Conservation (phyloP, 1,284 basidiomycete species). For the Wolfiporia cocos region DNA sequence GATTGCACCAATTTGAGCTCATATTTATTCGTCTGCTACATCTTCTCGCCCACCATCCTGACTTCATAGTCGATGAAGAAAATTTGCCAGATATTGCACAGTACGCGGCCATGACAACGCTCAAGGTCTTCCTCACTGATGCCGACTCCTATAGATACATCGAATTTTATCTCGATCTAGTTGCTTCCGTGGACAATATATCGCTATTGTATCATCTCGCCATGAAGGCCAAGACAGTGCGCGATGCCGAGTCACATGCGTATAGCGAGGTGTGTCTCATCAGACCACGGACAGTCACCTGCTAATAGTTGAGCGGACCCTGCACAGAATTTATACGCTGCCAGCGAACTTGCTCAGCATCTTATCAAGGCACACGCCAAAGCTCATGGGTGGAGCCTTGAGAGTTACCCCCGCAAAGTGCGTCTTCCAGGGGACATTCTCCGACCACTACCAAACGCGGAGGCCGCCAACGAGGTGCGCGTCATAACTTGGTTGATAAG, state of each 20-base stretch:
- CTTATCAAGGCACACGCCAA: slow-evolving; percentile 73
- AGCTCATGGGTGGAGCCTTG: slow-evolving; percentile 68
- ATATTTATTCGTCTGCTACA: slow-evolving; percentile 85
- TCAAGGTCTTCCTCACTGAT: neutral
- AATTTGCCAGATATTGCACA: slow-evolving; percentile 69
- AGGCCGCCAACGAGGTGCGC: slow-evolving; percentile 55
- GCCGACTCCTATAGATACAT: slow-evolving; percentile 59
- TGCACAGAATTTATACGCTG: slow-evolving; percentile 78
- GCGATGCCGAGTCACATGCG: slow-evolving; percentile 63
- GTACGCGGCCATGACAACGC: slow-evolving; percentile 26
- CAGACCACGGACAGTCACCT: neutral
- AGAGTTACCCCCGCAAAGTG: slow-evolving; percentile 77
- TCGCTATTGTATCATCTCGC: slow-evolving; percentile 82
- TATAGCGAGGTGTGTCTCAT: slow-evolving; percentile 59
- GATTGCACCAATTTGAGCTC: slow-evolving; percentile 70
- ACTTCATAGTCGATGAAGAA: slow-evolving; percentile 63
- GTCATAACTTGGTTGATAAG: slow-evolving; percentile 1
- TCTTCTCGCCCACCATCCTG: slow-evolving; percentile 90
- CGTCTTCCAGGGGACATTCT: slow-evolving; percentile 83
- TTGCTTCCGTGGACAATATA: slow-evolving; percentile 76
- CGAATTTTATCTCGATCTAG: slow-evolving; percentile 79
- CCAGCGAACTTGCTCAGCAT: slow-evolving; percentile 86
- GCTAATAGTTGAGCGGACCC: neutral
- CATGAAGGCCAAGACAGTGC: slow-evolving; percentile 79
- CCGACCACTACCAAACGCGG: slow-evolving; percentile 52